Conservation (phyloP, 148 eudicot genomes). For the Fagopyrum homotropicum region DNA sequence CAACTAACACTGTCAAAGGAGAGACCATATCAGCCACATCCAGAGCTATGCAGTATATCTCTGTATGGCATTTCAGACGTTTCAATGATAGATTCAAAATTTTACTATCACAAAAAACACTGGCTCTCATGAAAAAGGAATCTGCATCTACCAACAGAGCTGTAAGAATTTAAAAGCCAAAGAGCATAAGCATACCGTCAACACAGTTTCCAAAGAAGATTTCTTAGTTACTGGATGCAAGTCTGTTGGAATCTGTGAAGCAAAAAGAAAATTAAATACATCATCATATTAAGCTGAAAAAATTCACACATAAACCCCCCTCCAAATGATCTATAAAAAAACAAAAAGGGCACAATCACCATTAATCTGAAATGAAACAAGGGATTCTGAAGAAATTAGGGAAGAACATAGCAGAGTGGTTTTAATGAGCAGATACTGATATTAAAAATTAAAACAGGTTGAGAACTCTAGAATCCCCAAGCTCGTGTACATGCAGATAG, state of each 20-base stretch:
- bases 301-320: neutral
- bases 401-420: neutral
- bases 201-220: slow-evolving; percentile 88
- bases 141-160: neutral
- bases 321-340: neutral
- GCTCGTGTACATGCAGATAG: neutral
- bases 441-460: neutral
- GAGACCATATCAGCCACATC: too few relatives aligned
- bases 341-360: neutral
- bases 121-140: neutral
- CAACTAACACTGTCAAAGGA: too few relatives aligned
- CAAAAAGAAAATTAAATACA: slow-evolving; percentile 4
- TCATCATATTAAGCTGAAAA: neutral
- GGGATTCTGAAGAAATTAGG: neutral
- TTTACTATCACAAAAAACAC: neutral
- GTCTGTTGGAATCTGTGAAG: slow-evolving; percentile 79
- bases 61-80: neutral
- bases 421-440: neutral
- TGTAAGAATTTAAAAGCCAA: neutral
- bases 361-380: neutral
- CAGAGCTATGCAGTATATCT: too few relatives aligned
- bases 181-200: slow-evolving; percentile 56
- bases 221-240: slow-evolving; percentile 80
- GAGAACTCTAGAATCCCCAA: neutral
- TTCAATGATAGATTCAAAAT: neutral